Conservation (phyloP, 2,329 filamentous ascomycete species). For the Ustilaginoidea virens region DNA sequence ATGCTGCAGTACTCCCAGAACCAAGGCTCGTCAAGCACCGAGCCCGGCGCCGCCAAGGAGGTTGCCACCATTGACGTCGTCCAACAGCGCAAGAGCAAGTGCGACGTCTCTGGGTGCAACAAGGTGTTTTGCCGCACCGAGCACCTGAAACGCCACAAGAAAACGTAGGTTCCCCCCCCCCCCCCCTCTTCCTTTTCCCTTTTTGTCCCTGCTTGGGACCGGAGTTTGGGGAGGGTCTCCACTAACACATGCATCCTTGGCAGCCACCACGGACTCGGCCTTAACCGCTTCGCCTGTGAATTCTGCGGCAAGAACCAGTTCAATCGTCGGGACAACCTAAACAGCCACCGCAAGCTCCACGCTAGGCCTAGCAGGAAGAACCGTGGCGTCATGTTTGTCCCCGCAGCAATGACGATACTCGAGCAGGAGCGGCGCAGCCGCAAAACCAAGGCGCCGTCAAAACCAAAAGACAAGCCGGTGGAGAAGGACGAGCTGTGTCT, state of each 20-base stretch:
- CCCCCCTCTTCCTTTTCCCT: background rate
- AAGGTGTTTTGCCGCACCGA: constrained; percentile 36
- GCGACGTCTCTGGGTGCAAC: constrained; percentile 29
- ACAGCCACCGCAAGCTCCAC: constrained; percentile 26
- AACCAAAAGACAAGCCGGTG: too few species aligned
- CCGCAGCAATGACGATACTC: constrained; percentile 23
- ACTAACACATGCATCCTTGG: too few species aligned
- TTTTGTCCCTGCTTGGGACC: background rate
- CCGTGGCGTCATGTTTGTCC: constrained; percentile 24
- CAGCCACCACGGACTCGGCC: constrained; percentile 23
- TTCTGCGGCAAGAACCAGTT: constrained; percentile 27
- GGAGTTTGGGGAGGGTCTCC: background rate
- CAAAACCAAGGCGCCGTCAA: constrained; percentile 22
- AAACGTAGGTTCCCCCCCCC: constrained; percentile 24
- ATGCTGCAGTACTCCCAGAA: constrained; percentile 28
- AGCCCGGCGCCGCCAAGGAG: constrained; percentile 12
- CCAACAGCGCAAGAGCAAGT: constrained; percentile 26
- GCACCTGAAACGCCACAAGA: constrained; percentile 39
- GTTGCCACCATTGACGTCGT: constrained; percentile 25
- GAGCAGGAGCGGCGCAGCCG: constrained; percentile 24
- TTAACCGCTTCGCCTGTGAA: constrained; percentile 23
- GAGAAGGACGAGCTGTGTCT: too few species aligned
- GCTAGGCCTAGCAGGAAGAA: constrained; percentile 23
- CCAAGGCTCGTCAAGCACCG: constrained; percentile 12
- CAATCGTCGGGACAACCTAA: constrained; percentile 25